A percentile compares a stretch with the other conserved stretches of the same genome.
Conservation (phyloP, 495 filamentous ascomycete species). For the Cercophora newfieldiana region DNA sequence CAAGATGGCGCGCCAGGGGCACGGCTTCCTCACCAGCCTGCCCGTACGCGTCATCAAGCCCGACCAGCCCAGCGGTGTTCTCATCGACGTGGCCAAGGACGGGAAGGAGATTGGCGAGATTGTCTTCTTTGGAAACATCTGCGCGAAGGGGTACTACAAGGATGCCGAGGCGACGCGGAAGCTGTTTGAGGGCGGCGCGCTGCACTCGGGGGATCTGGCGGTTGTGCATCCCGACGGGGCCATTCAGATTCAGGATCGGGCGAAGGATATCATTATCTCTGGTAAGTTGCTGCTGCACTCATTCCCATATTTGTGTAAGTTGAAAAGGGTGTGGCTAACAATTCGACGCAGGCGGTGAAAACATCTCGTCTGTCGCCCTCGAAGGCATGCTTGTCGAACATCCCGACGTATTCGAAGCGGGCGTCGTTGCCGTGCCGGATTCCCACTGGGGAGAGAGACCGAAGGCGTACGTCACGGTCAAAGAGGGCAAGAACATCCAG, state of each 20-base stretch:
- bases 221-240: conserved; percentile 89
- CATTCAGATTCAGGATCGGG: conserved; percentile 87
- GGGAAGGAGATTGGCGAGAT: conserved; percentile 94
- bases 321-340: conserved; percentile 11
- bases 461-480: conserved; percentile 87
- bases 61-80: conserved; percentile 59
- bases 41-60: conserved; percentile 82
- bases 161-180: conserved; percentile 83
- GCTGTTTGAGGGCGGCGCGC: conserved; percentile 82
- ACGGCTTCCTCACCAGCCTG: conserved; percentile 84
- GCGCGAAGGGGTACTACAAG: conserved; percentile 87
- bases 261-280: conserved; percentile 98
- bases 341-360: conserved; percentile 75
- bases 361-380: conserved; percentile 90
- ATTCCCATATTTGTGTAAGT: background rate
- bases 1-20: conserved; percentile 85
- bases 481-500: conserved; percentile 57
- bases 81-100: conserved; percentile 76
- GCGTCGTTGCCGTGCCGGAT: conserved; percentile 86
- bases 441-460: conserved; percentile 93
- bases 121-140: conserved; percentile 88
- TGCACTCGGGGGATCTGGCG: conserved; percentile 89
- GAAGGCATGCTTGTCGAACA: conserved; percentile 92
- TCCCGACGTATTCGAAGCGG: conserved; percentile 85
- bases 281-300: conserved; percentile 52